Conservation (phyloP, 345 rosid species). For the Eucalyptus cladocalyx region DNA sequence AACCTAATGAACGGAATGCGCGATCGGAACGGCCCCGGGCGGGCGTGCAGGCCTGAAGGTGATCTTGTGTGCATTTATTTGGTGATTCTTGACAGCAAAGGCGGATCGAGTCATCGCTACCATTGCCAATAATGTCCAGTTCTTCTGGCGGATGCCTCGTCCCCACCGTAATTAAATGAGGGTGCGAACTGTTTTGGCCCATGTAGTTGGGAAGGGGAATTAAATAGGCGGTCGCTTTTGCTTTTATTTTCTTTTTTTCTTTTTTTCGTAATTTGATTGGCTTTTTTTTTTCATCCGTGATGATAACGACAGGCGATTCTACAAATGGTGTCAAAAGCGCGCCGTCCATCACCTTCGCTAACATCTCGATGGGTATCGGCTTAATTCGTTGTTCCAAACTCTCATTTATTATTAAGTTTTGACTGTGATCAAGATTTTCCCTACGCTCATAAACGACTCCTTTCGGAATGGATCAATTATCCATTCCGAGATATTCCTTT, state of each 20-base stretch:
- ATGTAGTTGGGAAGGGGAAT: background rate
- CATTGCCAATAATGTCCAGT: background rate
- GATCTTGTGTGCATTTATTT: too few species aligned
- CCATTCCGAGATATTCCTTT: background rate
- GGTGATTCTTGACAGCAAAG: too few species aligned
- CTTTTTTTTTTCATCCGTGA: background rate
- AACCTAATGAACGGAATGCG: too few species aligned
- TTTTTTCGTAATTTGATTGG: background rate
- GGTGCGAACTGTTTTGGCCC: background rate
- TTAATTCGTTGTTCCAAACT: background rate
- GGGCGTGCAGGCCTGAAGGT: too few species aligned
- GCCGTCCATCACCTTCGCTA: background rate
- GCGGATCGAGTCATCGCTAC: too few species aligned
- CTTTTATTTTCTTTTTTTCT: too few species aligned
- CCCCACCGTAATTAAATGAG: background rate
- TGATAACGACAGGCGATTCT: background rate
- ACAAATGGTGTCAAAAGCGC: too few species aligned
- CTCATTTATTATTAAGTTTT: background rate
- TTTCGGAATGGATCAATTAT: background rate
- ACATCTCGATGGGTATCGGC: rapidly evolving
- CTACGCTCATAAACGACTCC: too few species aligned
- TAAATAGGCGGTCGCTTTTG: background rate
- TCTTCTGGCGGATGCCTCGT: background rate
- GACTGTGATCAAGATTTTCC: background rate
- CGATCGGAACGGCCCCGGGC: too few species aligned